Evolutionary conservation across 2,329 filamentous ascomycete species (phyloP), one percentile per base, ranked within the genome.

Genomic region (Xylariaceae sp.): DNA sequence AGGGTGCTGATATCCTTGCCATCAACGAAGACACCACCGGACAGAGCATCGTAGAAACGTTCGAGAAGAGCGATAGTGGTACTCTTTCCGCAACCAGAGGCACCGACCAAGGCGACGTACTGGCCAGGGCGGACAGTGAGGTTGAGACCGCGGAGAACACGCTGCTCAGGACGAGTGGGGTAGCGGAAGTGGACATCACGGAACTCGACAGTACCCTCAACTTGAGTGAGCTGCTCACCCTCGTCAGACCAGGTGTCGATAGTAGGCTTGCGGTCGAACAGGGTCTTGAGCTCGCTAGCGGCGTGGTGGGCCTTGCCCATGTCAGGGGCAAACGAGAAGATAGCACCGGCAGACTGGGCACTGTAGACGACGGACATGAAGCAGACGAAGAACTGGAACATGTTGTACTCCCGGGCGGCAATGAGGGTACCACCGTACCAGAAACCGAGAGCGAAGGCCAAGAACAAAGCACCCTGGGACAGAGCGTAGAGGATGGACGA

Each of bases 121-220:
- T 93, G 89, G 3, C 90, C 90, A 0, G 89, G 89, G 34, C 86
- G 83, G 48, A 93, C 83, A 11, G 77, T 78, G 5, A 93, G 79
- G 73, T 93, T 87, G 9, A 97, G 79, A 0, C 92, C 93, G 34
- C 90, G 88, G 2, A 97, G 85, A 0, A 97, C 91, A n/a, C 91
- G 90, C 67, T 96, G 90, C 66, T 96, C 91, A 0, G 90, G 89
- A 0, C 94, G 85, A 0, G 91, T 96, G 0, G 93, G 92, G 70
- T 97, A 99, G 48, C 91, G 85, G 82, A 97, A 97, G 72, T 96
- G 91, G 1, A 97, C 92, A 65, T 95, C 87, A 17, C 89, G 86
- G 77, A 99, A 96, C 72, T 97, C 92, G 63, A 99, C 84, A 10
- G 81, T 82, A 30, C 92, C 93, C 17, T 94, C 84, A 23, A 93